A percentile compares a stretch with the other conserved stretches of the same genome.
Evolutionary conservation across 169 alveolate genomes (phyloP).

Genomic region (Plasmodium berghei): DNA sequence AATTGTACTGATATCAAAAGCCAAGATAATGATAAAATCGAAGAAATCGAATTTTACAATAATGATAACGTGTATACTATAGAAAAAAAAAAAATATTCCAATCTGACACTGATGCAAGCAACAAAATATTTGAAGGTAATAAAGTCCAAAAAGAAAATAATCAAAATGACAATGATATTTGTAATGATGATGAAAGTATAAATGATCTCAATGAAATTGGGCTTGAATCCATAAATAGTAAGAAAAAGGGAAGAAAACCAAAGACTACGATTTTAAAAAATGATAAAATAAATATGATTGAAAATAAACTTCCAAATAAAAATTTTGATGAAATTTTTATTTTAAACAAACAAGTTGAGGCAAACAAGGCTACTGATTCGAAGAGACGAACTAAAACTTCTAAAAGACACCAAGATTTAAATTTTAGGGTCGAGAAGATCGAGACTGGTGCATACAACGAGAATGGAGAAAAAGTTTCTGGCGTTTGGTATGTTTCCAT

Average conservation of each 20-base stretch:
- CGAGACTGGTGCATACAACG: constrained; percentile 69
- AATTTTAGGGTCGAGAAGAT: constrained; percentile 34
- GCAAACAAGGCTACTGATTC: neutral
- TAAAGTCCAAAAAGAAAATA: neutral
- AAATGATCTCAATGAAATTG: neutral
- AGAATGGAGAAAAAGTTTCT: constrained; percentile 68
- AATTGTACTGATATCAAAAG: no score
- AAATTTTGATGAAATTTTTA: constrained; percentile 9
- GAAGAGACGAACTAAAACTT: constrained; percentile 8
- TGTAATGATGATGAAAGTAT: neutral
- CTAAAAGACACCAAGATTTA: constrained; percentile 10
- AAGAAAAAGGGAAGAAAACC: constrained; percentile 65
- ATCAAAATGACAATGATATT: neutral
- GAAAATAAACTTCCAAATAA: neutral
- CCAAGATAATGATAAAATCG: no score
- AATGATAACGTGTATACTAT: no score
- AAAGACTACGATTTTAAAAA: constrained; percentile 19
- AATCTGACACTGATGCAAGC: no score
- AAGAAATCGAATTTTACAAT: no score
- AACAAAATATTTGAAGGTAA: neutral
- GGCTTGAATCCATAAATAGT: neutral
- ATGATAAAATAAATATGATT: neutral
- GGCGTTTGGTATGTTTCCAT: constrained; percentile 59
- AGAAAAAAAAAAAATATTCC: no score
- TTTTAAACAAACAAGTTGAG: constrained; percentile 3